Percentiles rank a stretch among this genome's conserved stretches.
phyloP scores from a whole-genome alignment of 2,329 filamentous ascomycete species.

The Sarocladium strictum region DNA sequence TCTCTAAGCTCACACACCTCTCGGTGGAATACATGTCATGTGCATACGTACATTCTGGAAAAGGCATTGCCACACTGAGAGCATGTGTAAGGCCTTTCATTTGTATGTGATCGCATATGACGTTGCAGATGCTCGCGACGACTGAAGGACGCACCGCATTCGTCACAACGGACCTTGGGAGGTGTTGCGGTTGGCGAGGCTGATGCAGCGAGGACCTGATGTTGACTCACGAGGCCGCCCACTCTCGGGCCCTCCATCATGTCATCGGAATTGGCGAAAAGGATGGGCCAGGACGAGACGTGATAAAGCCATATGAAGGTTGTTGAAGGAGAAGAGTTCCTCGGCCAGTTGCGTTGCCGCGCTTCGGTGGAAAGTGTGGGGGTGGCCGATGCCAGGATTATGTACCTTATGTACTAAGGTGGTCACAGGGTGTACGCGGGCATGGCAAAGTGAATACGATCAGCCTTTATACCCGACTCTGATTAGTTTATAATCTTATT shows the following conservation, averaged over 20 bases:
- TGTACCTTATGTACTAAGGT: no score
- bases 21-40: background rate
- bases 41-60: background rate
- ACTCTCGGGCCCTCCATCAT: background rate
- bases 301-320: no score
- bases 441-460: no score
- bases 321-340: background rate
- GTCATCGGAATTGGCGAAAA: background rate
- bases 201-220: background rate
- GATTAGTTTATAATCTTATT: no score
- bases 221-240: background rate
- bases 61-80: background rate
- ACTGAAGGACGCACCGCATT: slow-evolving; percentile 2
- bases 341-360: no score
- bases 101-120: slow-evolving; percentile 16
- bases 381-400: no score
- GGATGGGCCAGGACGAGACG: no score
- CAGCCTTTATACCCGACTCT: no score
- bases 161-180: background rate
- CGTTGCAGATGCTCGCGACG: slow-evolving; percentile 5
- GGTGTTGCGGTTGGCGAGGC: background rate
- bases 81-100: background rate
- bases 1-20: no score
- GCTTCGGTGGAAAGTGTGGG: no score
- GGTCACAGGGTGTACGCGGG: no score